Evolutionary conservation across 208 protist species (phyloP).

Genomic region (Wallacemonas sp.): DNA sequence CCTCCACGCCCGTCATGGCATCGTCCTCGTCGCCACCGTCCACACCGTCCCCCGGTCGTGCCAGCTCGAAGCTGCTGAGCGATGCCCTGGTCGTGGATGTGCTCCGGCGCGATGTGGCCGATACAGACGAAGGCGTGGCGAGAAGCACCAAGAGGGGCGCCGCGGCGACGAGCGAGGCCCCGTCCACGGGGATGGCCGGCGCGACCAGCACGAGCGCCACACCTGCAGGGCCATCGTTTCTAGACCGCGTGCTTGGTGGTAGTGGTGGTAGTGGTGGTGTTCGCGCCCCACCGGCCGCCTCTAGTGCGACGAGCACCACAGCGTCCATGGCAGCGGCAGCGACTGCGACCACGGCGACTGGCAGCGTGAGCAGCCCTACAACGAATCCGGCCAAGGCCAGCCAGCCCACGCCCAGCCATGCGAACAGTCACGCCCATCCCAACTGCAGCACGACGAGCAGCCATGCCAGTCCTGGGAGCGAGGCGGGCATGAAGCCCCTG

Average conservation of each 20-base stretch:
- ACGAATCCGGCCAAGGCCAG: too few relatives aligned
- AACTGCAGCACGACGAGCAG: background rate
- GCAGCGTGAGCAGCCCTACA: background rate
- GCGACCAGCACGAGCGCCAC: background rate
- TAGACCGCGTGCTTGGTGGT: constrained; percentile 8
- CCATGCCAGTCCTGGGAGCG: background rate
- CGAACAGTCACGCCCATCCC: background rate
- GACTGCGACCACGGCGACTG: background rate
- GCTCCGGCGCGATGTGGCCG: background rate
- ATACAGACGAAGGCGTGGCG: background rate
- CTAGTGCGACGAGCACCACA: too few relatives aligned
- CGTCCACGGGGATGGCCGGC: background rate
- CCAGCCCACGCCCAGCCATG: background rate
- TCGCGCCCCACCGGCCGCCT: background rate
- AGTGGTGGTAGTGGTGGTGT: background rate
- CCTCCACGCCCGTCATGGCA: background rate
- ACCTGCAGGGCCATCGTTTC: background rate
- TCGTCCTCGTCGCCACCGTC: background rate
- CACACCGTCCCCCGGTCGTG: background rate
- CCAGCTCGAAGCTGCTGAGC: constrained; percentile 7
- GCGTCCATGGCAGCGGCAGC: too few relatives aligned
- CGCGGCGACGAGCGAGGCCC: background rate
- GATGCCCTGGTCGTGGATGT: constrained; percentile 9
- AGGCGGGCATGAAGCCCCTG: background rate
- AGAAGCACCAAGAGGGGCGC: background rate